Evolutionary conservation across 495 filamentous ascomycete genomes (phyloP).

Genomic region (Penicillium argentinense): DNA sequence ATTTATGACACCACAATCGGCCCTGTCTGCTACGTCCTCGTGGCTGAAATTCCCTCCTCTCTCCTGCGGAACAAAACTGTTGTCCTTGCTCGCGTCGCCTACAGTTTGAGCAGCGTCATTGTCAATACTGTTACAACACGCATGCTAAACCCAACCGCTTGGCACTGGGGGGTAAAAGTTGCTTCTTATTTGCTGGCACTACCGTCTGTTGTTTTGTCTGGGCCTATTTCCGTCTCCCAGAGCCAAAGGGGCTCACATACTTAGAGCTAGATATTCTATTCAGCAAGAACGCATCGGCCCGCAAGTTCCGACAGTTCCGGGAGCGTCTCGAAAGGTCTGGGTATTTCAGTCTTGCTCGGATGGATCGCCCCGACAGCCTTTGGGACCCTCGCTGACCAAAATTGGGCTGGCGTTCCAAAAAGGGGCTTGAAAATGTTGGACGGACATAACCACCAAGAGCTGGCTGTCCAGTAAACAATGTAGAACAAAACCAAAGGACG

Average conservation of each 20-base stretch:
- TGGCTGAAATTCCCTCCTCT: slow-evolving; percentile 66
- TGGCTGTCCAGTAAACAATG: too few relatives aligned
- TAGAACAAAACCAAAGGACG: too few relatives aligned
- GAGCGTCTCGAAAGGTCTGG: too few relatives aligned
- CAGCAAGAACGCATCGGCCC: slow-evolving; percentile 27
- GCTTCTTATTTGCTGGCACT: slow-evolving; percentile 76
- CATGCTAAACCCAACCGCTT: slow-evolving; percentile 68
- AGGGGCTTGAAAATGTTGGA: too few relatives aligned
- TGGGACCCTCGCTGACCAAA: too few relatives aligned
- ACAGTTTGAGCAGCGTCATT: slow-evolving; percentile 66
- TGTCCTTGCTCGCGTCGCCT: slow-evolving; percentile 62
- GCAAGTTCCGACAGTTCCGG: too few relatives aligned
- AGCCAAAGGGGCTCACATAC: slow-evolving; percentile 64
- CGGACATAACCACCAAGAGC: too few relatives aligned
- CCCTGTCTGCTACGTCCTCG: slow-evolving; percentile 72
- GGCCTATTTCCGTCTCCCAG: slow-evolving; percentile 68
- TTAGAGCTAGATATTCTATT: slow-evolving; percentile 72
- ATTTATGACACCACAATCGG: slow-evolving; percentile 71
- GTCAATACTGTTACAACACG: slow-evolving; percentile 48
- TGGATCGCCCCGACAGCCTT: too few relatives aligned
- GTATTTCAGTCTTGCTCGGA: too few relatives aligned
- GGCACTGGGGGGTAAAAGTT: slow-evolving; percentile 68
- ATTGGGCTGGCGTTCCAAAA: too few relatives aligned
- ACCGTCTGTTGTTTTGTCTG: slow-evolving; percentile 66
- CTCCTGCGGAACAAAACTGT: slow-evolving; percentile 73